Percentiles rank a stretch among this genome's conserved stretches.
phyloP scores from a whole-genome alignment of 2,329 filamentous ascomycete genomes.

The Fusarium secorum region DNA sequence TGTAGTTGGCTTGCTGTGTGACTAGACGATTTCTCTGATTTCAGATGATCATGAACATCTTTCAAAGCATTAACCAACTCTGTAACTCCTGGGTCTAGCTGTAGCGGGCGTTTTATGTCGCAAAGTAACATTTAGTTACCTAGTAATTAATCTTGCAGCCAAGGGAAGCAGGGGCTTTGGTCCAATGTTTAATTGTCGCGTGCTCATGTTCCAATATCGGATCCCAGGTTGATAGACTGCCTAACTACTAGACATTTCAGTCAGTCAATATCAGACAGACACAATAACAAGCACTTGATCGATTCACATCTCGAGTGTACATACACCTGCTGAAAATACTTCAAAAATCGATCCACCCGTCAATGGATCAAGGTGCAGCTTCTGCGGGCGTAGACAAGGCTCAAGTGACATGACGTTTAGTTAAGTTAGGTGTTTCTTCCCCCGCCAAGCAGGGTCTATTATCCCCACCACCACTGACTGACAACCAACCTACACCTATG shows the following conservation, averaged over 20 bases:
- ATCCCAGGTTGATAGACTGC: background rate
- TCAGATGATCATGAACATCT: background rate
- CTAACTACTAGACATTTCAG: background rate
- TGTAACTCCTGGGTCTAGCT: background rate
- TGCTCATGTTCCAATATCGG: constrained; percentile 24
- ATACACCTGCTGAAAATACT: background rate
- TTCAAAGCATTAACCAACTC: background rate
- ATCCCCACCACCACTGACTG: constrained; percentile 7
- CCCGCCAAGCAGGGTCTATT: constrained; percentile 25
- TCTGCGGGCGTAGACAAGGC: constrained; percentile 35
- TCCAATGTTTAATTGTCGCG: constrained; percentile 29
- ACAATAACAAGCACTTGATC: background rate
- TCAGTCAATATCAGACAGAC: background rate
- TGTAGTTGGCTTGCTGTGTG: background rate
- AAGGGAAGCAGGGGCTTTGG: background rate
- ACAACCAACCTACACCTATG: background rate
- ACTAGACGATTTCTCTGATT: background rate
- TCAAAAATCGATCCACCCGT: constrained; percentile 20
- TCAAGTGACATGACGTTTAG: constrained; percentile 31
- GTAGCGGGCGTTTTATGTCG: constrained; percentile 31
- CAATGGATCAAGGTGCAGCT: constrained; percentile 36
- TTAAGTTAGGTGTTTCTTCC: background rate
- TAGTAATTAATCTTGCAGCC: constrained; percentile 12
- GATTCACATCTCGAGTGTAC: background rate
- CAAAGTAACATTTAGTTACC: too few relatives aligned